A percentile compares a stretch with the other conserved stretches of the same genome.
These are phyloP conservation scores for Neopestalotiopsis rosae DNA, from an alignment of 2,329 filamentous ascomycete species.

Conservation along the genomic window DNA sequence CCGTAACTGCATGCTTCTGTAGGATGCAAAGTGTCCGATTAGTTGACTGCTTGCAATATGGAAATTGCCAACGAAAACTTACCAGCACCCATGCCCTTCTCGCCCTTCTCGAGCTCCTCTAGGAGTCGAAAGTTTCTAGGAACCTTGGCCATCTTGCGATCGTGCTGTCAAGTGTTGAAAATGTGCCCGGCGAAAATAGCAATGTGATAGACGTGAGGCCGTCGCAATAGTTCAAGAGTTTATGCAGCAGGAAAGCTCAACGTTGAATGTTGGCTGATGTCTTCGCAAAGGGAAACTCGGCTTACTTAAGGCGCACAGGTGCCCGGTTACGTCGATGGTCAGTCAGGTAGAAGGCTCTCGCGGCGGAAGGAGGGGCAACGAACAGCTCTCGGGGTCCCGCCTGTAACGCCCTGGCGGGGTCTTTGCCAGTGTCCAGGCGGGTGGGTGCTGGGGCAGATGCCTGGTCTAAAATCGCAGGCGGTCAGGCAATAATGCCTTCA, in stretches of 20 bases:
- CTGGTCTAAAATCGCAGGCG: constrained; percentile 14
- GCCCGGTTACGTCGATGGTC: neutral
- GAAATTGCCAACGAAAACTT: constrained; percentile 30
- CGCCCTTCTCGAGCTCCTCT: constrained; percentile 98
- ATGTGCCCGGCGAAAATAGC: no score
- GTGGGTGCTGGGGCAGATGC: neutral
- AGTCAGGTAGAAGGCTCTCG: neutral
- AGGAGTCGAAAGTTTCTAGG: constrained; percentile 95
- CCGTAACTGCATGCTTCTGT: constrained; percentile 96
- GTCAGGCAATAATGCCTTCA: constrained; percentile 2
- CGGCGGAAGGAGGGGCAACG: constrained; percentile 3
- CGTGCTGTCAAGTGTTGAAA: no score
- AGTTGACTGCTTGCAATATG: neutral
- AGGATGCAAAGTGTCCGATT: neutral
- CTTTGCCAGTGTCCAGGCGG: neutral
- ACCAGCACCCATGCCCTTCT: constrained; percentile 95
- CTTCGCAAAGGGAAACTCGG: neutral
- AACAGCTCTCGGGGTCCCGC: neutral
- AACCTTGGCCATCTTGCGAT: constrained; percentile 65
- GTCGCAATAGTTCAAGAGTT: neutral
- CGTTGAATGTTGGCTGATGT: neutral
- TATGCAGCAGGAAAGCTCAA: neutral
- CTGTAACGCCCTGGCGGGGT: neutral
- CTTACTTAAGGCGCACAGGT: neutral
- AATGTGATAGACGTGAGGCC: neutral